phyloP scores from a whole-genome alignment of 73 alveolate genomes.

The Paramecium pentaurelia region DNA sequence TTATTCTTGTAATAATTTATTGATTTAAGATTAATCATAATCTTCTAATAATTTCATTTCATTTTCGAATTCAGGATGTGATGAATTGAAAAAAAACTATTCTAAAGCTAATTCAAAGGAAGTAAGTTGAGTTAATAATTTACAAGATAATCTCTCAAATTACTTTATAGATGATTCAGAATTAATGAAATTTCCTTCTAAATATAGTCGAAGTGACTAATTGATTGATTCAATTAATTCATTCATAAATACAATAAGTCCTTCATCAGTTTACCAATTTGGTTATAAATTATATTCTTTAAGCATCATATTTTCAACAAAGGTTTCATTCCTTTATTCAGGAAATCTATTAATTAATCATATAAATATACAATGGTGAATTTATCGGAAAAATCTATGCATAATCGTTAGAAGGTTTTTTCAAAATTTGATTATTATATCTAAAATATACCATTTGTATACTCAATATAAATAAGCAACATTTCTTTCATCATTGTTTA shows the following conservation, averaged over 20 bases:
- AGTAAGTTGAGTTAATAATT: not conserved
- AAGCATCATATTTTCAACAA: not conserved
- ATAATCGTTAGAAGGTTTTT: not conserved
- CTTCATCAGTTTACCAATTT: constrained; percentile 29
- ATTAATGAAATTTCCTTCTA: not conserved
- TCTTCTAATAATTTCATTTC: not conserved
- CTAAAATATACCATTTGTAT: not conserved
- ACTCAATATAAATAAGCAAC: not conserved
- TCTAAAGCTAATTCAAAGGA: constrained; percentile 9
- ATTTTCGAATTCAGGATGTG: constrained; percentile 11
- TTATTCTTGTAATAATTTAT: not conserved
- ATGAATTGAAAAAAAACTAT: not conserved
- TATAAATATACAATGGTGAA: not conserved
- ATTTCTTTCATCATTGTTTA: not conserved
- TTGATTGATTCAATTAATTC: not conserved
- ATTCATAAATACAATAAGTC: not conserved
- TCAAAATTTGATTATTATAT: not conserved
- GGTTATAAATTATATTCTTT: not conserved
- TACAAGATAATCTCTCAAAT: not conserved
- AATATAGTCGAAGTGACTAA: not conserved
- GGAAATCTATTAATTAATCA: not conserved
- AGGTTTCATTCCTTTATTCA: not conserved
- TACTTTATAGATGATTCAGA: not conserved
- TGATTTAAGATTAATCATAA: not conserved
- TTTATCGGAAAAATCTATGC: not conserved